A percentile compares a stretch with the other conserved stretches of the same genome.
These are phyloP conservation scores for Xylariales sp. DNA, from an alignment of 2,329 filamentous ascomycete genomes.

Conservation along the genomic window DNA sequence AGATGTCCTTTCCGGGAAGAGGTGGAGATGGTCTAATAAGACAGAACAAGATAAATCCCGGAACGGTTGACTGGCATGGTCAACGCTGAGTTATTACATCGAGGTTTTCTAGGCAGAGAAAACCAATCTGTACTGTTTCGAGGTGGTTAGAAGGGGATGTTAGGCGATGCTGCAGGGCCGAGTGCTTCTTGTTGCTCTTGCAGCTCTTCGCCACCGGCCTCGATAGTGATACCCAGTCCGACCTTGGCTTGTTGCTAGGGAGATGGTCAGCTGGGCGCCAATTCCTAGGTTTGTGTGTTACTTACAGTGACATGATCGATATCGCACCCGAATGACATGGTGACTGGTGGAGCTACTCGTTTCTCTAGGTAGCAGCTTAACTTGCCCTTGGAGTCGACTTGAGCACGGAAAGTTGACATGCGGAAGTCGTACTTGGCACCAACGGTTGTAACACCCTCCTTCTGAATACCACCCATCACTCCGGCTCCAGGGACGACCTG, in stretches of 20 bases:
- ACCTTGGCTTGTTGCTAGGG: slow-evolving; percentile 87
- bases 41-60: slow-evolving; percentile 8
- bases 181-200: slow-evolving; percentile 74
- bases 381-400: slow-evolving; percentile 93
- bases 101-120: too few relatives aligned
- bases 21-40: slow-evolving; percentile 3
- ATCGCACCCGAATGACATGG: slow-evolving; percentile 91
- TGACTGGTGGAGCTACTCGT: slow-evolving; percentile 86
- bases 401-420: slow-evolving; percentile 89
- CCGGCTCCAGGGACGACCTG: slow-evolving; percentile 67
- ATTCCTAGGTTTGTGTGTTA: too few relatives aligned
- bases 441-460: slow-evolving; percentile 85
- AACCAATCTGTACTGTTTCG: too few relatives aligned
- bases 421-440: slow-evolving; percentile 98
- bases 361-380: slow-evolving; percentile 91
- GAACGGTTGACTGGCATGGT: neutral
- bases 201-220: slow-evolving; percentile 77
- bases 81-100: neutral
- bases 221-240: slow-evolving; percentile 88
- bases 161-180: slow-evolving; percentile 47
- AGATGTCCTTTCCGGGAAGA: slow-evolving; percentile 1
- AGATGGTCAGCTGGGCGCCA: too few relatives aligned
- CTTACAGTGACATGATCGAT: slow-evolving; percentile 93
- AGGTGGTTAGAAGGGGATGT: slow-evolving; percentile 59
- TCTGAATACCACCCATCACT: slow-evolving; percentile 68